A percentile compares a stretch with the other conserved stretches of the same genome.
These are phyloP conservation scores for Saccharomyces kudriavzevii DNA, from an alignment of 805 yeast species.

Conservation along the genomic window DNA sequence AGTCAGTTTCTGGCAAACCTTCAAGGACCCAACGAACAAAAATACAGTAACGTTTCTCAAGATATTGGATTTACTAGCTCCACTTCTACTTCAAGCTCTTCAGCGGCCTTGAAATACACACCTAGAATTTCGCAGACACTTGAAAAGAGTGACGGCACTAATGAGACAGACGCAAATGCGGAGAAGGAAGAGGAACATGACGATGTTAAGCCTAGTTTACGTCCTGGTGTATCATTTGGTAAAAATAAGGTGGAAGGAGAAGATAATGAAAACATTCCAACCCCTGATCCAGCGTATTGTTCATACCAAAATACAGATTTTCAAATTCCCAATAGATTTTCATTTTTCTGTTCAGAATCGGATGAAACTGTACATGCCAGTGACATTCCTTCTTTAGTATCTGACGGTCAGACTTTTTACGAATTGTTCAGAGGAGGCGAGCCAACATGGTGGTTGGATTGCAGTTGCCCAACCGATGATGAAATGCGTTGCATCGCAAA, in stretches of 20 bases:
- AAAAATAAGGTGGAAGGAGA: conserved; percentile 32
- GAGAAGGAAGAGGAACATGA: neutral
- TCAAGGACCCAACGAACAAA: conserved; percentile 21
- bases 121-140: conserved; percentile 31
- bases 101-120: conserved; percentile 56
- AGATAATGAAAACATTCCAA: conserved; percentile 5
- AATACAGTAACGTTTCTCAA: conserved; percentile 10
- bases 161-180: conserved; percentile 1
- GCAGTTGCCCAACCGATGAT: conserved; percentile 85
- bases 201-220: conserved; percentile 1
- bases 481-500: conserved; percentile 90
- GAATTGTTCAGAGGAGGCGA: conserved; percentile 64
- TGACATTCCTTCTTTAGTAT: conserved; percentile 69
- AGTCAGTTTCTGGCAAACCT: conserved; percentile 23
- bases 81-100: conserved; percentile 35
- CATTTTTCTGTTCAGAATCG: conserved; percentile 70
- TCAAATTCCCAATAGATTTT: conserved; percentile 64
- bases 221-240: conserved; percentile 35
- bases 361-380: conserved; percentile 88
- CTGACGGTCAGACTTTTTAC: conserved; percentile 55
- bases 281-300: neutral
- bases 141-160: neutral
- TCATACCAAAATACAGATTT: conserved; percentile 2
- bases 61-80: conserved; percentile 8
- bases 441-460: conserved; percentile 94